phyloP scores from a whole-genome alignment of 176 grass and related monocot genomes.

The Ananas comosus region DNA sequence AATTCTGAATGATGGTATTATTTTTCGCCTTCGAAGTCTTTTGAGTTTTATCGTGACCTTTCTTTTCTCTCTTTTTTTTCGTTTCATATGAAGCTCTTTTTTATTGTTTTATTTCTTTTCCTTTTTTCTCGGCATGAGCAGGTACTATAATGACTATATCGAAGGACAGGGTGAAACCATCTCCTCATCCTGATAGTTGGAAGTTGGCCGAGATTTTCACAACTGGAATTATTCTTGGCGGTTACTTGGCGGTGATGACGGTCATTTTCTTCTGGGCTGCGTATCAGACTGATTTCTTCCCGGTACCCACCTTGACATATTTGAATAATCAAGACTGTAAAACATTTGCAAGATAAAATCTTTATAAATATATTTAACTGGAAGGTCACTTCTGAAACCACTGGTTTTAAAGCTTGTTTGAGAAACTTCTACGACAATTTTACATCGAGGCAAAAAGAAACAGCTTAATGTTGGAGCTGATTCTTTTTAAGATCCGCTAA shows the following conservation, averaged over 20 bases:
- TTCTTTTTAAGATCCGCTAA: too few relatives aligned
- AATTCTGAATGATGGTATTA: slow-evolving; percentile 61
- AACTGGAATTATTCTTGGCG: slow-evolving; percentile 63
- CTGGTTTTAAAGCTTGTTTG: too few relatives aligned
- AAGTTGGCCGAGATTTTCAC: slow-evolving; percentile 68
- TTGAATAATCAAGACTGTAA: background rate
- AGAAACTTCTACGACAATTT: too few relatives aligned
- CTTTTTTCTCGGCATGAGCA: slow-evolving; percentile 13
- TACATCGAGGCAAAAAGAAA: too few relatives aligned
- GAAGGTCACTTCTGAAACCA: too few relatives aligned
- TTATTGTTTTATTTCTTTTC: background rate
- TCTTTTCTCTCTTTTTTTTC: background rate
- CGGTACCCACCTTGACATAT: slow-evolving; percentile 22
- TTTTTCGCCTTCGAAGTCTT: background rate
- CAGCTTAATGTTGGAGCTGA: too few relatives aligned
- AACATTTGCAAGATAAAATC: too few relatives aligned
- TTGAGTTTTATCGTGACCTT: background rate
- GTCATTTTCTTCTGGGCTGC: slow-evolving; percentile 77
- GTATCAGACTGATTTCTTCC: slow-evolving; percentile 62
- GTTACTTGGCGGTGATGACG: slow-evolving; percentile 65
- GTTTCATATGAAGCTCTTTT: background rate
- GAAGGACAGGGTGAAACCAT: slow-evolving; percentile 72
- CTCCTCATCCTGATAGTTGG: slow-evolving; percentile 66
- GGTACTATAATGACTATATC: slow-evolving; percentile 87
- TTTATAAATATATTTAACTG: too few relatives aligned